Conservation (phyloP, 306 rosid species). For the Luffa aegyptiaca region DNA sequence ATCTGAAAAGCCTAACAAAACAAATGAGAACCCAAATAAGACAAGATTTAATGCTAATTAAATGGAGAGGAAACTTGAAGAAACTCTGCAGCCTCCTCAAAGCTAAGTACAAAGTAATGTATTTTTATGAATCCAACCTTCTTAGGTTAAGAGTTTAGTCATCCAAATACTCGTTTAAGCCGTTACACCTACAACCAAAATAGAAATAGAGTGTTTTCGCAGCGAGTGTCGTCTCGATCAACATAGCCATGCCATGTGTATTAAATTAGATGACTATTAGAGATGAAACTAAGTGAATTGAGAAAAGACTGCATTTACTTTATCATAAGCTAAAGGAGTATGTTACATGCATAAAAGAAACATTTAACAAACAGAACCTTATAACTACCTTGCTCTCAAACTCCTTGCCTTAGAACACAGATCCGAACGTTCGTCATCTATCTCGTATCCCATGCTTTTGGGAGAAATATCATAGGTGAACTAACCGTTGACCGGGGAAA, state of each 20-base stretch:
- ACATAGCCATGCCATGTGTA: not conserved
- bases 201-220: not conserved
- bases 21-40: not conserved
- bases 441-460: not conserved
- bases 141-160: not conserved
- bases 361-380: not conserved
- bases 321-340: not conserved
- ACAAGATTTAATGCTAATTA: not conserved
- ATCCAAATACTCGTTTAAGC: not conserved
- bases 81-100: not conserved
- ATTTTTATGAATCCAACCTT: not conserved
- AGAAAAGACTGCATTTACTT: not conserved
- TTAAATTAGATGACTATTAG: not conserved
- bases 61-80: not conserved
- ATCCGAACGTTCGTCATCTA: not conserved
- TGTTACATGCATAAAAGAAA: not conserved
- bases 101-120: not conserved
- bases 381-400: not conserved
- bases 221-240: not conserved
- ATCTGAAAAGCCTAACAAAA: conserved; percentile 1
- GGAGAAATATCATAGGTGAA: not conserved
- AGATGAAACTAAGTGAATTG: not conserved
- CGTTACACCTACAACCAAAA: not conserved
- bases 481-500: not conserved
- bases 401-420: not conserved